phyloP scores from a whole-genome alignment of 768 basidiomycete genomes.

The Porphyrellus cyaneotinctus region DNA sequence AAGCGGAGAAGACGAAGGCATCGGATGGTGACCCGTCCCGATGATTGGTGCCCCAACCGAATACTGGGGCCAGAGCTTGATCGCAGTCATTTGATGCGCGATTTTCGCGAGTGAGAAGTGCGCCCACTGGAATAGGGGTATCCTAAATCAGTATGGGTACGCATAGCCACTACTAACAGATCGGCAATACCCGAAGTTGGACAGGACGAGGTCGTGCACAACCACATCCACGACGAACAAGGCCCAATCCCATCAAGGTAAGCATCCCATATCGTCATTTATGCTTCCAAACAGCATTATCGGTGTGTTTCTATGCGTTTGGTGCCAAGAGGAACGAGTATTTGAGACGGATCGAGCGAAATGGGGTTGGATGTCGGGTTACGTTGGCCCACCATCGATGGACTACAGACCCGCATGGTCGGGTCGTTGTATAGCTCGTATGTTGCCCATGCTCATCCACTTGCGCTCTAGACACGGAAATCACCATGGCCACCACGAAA shows the following conservation, averaged over 20 bases:
- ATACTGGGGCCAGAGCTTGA: too few species aligned
- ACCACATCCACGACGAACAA: constrained; percentile 23
- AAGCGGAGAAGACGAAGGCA: too few species aligned
- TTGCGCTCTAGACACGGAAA: constrained; percentile 9
- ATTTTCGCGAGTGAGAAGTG: too few species aligned
- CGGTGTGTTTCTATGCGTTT: neutral
- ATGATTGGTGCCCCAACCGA: too few species aligned
- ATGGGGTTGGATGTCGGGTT: constrained; percentile 18
- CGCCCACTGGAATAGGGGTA: neutral
- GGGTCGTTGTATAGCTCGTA: neutral
- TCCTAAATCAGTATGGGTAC: neutral
- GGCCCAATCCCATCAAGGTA: constrained; percentile 28
- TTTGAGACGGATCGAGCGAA: constrained; percentile 20
- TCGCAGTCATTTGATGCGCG: neutral
- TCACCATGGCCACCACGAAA: constrained; percentile 67
- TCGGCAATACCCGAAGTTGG: constrained; percentile 24
- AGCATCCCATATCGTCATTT: constrained; percentile 1
- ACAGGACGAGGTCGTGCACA: neutral
- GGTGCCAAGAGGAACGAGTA: neutral
- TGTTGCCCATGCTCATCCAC: neutral
- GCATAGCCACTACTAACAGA: constrained; percentile 21
- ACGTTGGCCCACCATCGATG: neutral
- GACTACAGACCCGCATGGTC: neutral
- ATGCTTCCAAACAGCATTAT: neutral
- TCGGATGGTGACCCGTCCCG: too few species aligned